Evolutionary conservation across 768 basidiomycete genomes (phyloP).

Genomic region (Rhizopogon rudus): DNA sequence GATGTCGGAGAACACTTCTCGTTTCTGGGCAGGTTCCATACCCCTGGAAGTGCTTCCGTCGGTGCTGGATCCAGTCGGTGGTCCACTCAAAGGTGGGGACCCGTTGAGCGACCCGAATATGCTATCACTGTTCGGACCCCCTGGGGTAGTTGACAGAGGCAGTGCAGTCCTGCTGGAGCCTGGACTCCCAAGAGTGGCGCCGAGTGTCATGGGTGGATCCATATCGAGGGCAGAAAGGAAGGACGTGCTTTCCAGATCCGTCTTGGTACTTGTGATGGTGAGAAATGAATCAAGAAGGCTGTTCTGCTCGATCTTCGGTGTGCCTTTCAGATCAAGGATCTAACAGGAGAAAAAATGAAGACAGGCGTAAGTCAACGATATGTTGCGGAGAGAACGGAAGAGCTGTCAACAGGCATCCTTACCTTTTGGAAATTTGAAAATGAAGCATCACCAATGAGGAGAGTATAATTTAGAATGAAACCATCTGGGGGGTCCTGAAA

Average conservation of each 20-base stretch:
- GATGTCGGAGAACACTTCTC: slow-evolving; percentile 87
- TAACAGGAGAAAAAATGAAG: slow-evolving; percentile 23
- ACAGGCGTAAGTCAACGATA: background rate
- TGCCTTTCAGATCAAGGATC: slow-evolving; percentile 95
- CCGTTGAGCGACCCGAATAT: slow-evolving; percentile 49
- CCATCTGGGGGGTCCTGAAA: slow-evolving; percentile 86
- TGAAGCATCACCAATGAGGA: slow-evolving; percentile 90
- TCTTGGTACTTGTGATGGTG: slow-evolving; percentile 87
- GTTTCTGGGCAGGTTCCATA: slow-evolving; percentile 43
- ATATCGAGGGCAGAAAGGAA: slow-evolving; percentile 95
- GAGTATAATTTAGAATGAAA: slow-evolving; percentile 93
- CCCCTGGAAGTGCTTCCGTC: slow-evolving; percentile 32
- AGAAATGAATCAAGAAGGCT: slow-evolving; percentile 88
- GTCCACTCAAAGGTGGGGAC: slow-evolving; percentile 60
- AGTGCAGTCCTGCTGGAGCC: slow-evolving; percentile 58
- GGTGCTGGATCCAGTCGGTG: slow-evolving; percentile 56
- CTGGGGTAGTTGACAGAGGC: slow-evolving; percentile 31
- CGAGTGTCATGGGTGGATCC: slow-evolving; percentile 66
- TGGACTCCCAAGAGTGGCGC: slow-evolving; percentile 58
- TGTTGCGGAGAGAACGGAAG: slow-evolving; percentile 5
- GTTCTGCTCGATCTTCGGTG: slow-evolving; percentile 81
- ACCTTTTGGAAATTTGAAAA: slow-evolving; percentile 99
- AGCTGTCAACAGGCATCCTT: slow-evolving; percentile 2
- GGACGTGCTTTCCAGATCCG: slow-evolving; percentile 83
- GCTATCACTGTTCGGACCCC: slow-evolving; percentile 34